Evolutionary conservation across 805 yeast genomes (phyloP), one percentile per base, ranked within the genome.

Genomic region (Pichia insulana): DNA sequence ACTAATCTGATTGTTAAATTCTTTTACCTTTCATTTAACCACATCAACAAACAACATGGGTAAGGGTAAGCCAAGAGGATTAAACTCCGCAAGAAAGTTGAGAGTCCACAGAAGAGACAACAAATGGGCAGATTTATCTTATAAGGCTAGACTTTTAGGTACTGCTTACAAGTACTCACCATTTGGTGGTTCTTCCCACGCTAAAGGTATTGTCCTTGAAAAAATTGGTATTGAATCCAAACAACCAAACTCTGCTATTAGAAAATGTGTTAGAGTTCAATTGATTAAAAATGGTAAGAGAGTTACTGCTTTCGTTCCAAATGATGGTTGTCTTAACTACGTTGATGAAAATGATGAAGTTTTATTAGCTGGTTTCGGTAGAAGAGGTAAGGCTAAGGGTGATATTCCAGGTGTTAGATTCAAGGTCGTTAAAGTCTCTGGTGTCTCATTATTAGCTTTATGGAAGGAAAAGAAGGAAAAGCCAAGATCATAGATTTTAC

Each of bases 371-470:
- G 99, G 99, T 82, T 92, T 92, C 88, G 99, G 99, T 87, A 88
- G 97, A 80, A 92, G 96, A 83, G 98, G 98, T 80, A 92, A 92
- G 83, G 98, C 98, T 73, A 92, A 92, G 95, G 98, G 99, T 82
- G 99, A 92, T 89, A 90, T 92, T 69, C 98, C 98, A 74, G 99
- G 99, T 87, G 99, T 92, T 70, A 92, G 99, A 85, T 92, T 92
- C 88, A 92, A 92, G 86, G 99, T 92, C 71, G 99, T 92, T 71
- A 92, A 92, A 82, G 99, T 92, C 64, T 86, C 98, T 63, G 98
- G 98, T 85, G 98, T 94, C 67, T 92, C 98, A 63, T 82, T 92
- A 74, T 81, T 89, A 71, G 98, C 99, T 71, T 83, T 92, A 74
- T 92, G 96, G 97, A 92, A 90, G 82, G 98, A 94, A 82, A 92